Conservation (phyloP, 345 rosid genomes). For the Pistacia atlantica region DNA sequence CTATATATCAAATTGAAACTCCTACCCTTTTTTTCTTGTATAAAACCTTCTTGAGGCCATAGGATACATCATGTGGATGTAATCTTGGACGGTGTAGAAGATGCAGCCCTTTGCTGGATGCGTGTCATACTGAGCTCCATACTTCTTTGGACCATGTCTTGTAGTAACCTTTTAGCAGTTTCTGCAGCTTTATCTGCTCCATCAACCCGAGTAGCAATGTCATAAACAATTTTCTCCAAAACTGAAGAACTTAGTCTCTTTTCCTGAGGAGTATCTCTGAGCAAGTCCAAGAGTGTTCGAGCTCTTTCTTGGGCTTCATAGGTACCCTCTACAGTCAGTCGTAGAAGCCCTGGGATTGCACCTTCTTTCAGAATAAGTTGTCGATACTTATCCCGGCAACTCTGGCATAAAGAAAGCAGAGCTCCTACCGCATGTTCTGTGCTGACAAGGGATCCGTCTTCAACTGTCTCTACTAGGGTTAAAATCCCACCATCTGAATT, state of each 20-base stretch:
- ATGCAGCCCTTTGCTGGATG: constrained; percentile 40
- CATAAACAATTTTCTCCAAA: constrained; percentile 59
- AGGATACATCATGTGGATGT: constrained; percentile 26
- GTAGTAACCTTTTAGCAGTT: constrained; percentile 67
- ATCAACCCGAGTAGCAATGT: constrained; percentile 60
- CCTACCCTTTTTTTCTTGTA: constrained; percentile 9
- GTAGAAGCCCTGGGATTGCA: constrained; percentile 75
- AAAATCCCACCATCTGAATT: constrained; percentile 59
- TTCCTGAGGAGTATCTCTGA: constrained; percentile 63
- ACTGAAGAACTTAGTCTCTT: constrained; percentile 56
- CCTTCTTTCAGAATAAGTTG: constrained; percentile 74
- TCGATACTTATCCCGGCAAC: constrained; percentile 58
- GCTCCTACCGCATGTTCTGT: constrained; percentile 66
- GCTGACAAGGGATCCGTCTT: constrained; percentile 73
- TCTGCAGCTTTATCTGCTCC: constrained; percentile 69
- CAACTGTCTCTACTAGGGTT: constrained; percentile 71
- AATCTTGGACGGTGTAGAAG: constrained; percentile 40
- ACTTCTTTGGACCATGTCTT: constrained; percentile 76
- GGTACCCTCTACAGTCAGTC: constrained; percentile 70
- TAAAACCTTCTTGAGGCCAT: constrained; percentile 1
- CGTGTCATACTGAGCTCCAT: constrained; percentile 60
- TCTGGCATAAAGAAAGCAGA: constrained; percentile 59
- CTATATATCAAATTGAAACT: constrained; percentile 23
- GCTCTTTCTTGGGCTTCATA: constrained; percentile 66
- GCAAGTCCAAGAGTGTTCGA: constrained; percentile 60